Evolutionary conservation across 1,284 basidiomycete species (phyloP).

Genomic region (Cryptococcus floricola): DNA sequence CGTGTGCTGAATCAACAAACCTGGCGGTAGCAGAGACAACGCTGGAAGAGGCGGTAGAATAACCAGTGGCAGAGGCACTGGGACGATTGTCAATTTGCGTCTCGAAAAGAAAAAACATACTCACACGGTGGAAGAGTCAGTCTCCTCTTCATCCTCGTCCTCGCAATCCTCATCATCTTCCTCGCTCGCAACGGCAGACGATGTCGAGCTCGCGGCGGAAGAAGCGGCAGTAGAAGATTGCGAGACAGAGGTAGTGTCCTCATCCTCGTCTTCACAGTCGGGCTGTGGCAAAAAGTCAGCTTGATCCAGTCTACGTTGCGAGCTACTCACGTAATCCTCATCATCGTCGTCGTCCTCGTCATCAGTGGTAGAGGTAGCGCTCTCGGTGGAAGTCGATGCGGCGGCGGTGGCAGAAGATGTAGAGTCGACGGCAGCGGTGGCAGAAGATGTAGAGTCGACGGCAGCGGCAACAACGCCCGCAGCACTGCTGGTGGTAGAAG

Average conservation of each 20-base stretch:
- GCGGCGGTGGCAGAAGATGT: background rate
- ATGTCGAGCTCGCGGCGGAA: too few relatives aligned
- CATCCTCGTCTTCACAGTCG: background rate
- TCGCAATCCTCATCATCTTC: constrained; percentile 12
- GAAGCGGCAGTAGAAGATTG: too few relatives aligned
- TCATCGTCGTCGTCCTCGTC: constrained; percentile 3
- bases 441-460: background rate
- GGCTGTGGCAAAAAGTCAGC: background rate
- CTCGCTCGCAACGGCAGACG: too few relatives aligned
- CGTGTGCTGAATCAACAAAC: constrained; percentile 34
- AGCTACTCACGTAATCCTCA: constrained; percentile 7
- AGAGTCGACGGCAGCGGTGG: background rate
- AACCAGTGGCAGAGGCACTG: too few relatives aligned
- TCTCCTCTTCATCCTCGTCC: constrained; percentile 11
- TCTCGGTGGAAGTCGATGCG: background rate
- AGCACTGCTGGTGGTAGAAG: background rate
- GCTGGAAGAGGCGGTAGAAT: background rate
- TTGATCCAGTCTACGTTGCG: background rate
- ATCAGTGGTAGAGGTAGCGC: constrained; percentile 2
- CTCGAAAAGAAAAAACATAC: too few relatives aligned
- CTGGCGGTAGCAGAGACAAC: constrained; percentile 1
- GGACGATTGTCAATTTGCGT: too few relatives aligned
- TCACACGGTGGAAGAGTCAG: constrained; percentile 52
- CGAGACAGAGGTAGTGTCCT: background rate
- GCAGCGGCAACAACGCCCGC: background rate